Evolutionary conservation across 495 filamentous ascomycete genomes (phyloP), one percentile per base, ranked within the genome.

Genomic region (Penicillium verhagenii): DNA sequence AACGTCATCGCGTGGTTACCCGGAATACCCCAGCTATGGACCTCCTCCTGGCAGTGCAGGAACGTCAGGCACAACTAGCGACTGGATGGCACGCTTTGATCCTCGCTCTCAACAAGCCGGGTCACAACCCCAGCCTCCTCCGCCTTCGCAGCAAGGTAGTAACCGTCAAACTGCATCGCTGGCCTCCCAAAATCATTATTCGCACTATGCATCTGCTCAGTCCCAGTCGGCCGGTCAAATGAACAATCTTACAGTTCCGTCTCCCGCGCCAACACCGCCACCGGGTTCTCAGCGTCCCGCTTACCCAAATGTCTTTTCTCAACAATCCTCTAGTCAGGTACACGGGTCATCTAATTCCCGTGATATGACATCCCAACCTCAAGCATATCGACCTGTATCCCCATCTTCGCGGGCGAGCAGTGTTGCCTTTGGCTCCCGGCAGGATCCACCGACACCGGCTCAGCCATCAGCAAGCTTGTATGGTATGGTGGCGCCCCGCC

Each of bases 81-180:
- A 78, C 52, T 78, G 75, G 75, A 72, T 78, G 64, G 73, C 72
- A 39, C 68, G 72, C 19, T 77, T 77, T 52, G 75, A 78, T 50
- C 75, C 75, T 18, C 56, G 75, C 24, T 68, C 65, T 16, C 75
- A 73, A 49, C 71, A 70, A 35, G 58, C 52, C 4, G 67, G 60
- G 3, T 66, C 64, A 19, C 67, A 63, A 35, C 42, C 59, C 26
- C 58, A 63, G 45, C 69, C 56, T 14, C 66, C 59, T 6, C 35
- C 33, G 11, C 25, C 49, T 28, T 40, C 49, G 10, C 49, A 52
- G 18, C 64, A 50, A 18, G 68, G 50, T 33, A 54, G 51, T 31
- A n/a, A n/a, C n/a, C 72, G 67, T 14, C 20, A 65, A 16, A 18
- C 64, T 2, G 50, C 64, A 33, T 52, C 66, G 3, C 31, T 68